Percentiles rank a stretch among this genome's conserved stretches.
These are phyloP conservation scores for Dioscorea zingiberensis DNA, from an alignment of 106 monocot species.

Conservation along the genomic window DNA sequence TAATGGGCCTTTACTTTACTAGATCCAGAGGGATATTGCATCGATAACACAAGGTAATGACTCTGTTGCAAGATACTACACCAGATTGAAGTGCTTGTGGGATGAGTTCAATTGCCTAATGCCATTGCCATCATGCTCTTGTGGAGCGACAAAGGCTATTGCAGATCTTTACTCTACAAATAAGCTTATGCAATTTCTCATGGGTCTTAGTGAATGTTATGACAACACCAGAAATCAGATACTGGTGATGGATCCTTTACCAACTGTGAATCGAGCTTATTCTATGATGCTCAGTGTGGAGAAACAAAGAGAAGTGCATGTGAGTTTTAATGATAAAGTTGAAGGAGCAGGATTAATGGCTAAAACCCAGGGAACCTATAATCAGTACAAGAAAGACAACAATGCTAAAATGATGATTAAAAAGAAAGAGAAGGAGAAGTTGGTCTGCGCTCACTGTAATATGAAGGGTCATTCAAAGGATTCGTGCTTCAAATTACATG, in stretches of 20 bases:
- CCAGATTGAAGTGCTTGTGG: neutral
- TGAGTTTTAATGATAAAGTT: neutral
- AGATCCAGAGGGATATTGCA: neutral
- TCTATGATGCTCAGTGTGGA: neutral
- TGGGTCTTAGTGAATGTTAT: neutral
- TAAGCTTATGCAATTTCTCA: neutral
- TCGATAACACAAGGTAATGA: neutral
- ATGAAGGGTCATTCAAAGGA: too few relatives aligned
- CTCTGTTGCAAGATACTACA: neutral
- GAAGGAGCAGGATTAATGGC: neutral
- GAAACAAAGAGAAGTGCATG: neutral
- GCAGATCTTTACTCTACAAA: neutral
- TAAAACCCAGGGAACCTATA: neutral
- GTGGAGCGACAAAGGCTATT: neutral
- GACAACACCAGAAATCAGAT: neutral
- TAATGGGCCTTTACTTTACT: neutral
- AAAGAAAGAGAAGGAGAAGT: neutral
- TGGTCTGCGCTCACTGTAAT: too few relatives aligned
- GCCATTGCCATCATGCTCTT: neutral
- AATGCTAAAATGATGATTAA: neutral
- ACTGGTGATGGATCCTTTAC: neutral
- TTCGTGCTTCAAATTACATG: too few relatives aligned
- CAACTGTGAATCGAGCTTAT: neutral
- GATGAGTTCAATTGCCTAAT: neutral
- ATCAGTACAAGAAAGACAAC: neutral